Evolutionary conservation across 2,329 filamentous ascomycete genomes (phyloP).

Genomic region (Colletotrichum brevisporum): DNA sequence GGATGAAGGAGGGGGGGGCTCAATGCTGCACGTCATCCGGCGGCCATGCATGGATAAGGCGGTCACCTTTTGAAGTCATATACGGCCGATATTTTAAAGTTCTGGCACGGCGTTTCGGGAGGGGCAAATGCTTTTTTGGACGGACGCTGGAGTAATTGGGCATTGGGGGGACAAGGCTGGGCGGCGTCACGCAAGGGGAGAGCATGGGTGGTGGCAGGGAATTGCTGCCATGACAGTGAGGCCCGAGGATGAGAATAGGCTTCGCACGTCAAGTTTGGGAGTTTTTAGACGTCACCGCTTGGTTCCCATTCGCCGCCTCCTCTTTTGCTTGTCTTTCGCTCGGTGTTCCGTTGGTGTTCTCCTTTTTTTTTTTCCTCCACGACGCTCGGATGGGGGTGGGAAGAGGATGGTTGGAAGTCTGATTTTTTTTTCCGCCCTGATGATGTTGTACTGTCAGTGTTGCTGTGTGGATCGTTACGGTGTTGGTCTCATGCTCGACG

Average conservation of each 20-base stretch:
- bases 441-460: no score
- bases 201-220: no score
- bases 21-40: constrained; percentile 19
- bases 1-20: neutral
- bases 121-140: neutral
- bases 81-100: constrained; percentile 2
- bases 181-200: neutral
- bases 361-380: neutral
- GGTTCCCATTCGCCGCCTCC: neutral
- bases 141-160: constrained; percentile 1
- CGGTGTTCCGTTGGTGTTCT: neutral
- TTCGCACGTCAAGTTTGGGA: constrained; percentile 14
- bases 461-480: no score
- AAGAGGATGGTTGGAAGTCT: neutral
- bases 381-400: neutral
- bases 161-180: neutral
- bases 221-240: neutral
- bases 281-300: constrained; percentile 24
- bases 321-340: constrained; percentile 4
- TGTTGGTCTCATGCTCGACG: no score
- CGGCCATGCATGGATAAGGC: neutral
- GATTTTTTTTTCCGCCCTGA: neutral
- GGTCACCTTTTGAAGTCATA: neutral
- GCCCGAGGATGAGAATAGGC: constrained; percentile 3
- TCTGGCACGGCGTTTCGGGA: constrained; percentile 20